Evolutionary conservation across 257 asterid genomes (phyloP).

Genomic region (Paulownia fortunei): DNA sequence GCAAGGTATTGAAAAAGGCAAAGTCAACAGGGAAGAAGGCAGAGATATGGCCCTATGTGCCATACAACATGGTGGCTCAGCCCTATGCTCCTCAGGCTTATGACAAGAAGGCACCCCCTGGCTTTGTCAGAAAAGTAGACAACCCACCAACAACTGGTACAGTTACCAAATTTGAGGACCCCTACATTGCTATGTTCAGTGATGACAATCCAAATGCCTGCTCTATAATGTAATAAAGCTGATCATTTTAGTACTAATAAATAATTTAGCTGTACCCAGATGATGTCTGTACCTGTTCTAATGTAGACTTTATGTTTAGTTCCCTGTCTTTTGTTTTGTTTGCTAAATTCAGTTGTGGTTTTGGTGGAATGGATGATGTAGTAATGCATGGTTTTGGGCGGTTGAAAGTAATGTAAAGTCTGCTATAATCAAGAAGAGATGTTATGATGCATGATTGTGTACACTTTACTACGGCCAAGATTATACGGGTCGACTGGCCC

Average conservation of each 20-base stretch:
- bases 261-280: neutral
- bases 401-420: neutral
- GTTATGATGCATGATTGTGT: neutral
- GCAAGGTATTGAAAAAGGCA: constrained; percentile 81
- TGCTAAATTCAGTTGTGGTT: neutral
- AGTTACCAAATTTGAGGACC: constrained; percentile 60
- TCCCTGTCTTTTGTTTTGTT: neutral
- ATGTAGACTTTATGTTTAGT: neutral
- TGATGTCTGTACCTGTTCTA: neutral
- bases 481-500: neutral
- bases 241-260: neutral
- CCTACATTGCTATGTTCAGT: constrained; percentile 72
- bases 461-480: neutral
- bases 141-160: constrained; percentile 35
- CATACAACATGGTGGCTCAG: constrained; percentile 85
- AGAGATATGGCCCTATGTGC: constrained; percentile 93
- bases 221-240: constrained; percentile 56
- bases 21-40: constrained; percentile 85
- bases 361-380: neutral
- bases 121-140: constrained; percentile 68
- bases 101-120: constrained; percentile 94
- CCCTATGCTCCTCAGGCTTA: constrained; percentile 77
- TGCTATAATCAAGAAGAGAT: neutral
- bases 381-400: neutral
- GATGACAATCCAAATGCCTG: constrained; percentile 95